These are phyloP conservation scores for Lizonia empirigonia DNA, from an alignment of 2,329 filamentous ascomycete species.

Conservation along the genomic window DNA sequence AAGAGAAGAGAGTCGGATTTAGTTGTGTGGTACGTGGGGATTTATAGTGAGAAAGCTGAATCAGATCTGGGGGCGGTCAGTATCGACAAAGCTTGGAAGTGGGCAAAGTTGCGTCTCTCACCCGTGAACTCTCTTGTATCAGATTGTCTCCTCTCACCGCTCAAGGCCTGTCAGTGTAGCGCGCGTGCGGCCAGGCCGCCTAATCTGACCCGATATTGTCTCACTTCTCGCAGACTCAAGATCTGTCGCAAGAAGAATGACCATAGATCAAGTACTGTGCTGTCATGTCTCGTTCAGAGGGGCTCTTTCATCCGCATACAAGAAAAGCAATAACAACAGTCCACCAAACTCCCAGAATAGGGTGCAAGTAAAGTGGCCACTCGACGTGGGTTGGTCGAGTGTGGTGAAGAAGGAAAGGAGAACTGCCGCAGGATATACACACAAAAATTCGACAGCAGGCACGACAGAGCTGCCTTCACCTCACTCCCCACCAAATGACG, in stretches of 20 bases:
- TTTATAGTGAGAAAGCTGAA: not conserved
- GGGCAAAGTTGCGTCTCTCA: not conserved
- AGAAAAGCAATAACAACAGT: not conserved
- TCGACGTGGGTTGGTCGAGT: not conserved
- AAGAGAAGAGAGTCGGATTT: not conserved
- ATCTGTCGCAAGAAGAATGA: too few species aligned
- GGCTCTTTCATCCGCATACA: too few species aligned
- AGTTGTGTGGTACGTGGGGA: not conserved
- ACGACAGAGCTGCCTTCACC: conserved; percentile 3
- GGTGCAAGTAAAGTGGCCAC: not conserved
- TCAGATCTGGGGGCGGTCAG: not conserved
- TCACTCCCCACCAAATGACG: not conserved
- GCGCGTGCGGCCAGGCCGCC: not conserved
- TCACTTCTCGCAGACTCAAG: too few species aligned
- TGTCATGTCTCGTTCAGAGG: too few species aligned
- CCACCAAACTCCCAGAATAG: too few species aligned
- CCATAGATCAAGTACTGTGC: too few species aligned
- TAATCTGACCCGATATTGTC: too few species aligned
- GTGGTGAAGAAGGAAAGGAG: not conserved
- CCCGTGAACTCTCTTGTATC: not conserved
- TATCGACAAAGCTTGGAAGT: not conserved
- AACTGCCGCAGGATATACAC: not conserved
- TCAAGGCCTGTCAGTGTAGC: not conserved
- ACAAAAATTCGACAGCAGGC: not conserved
- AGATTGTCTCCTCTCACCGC: not conserved